Evolutionary conservation across 1,284 basidiomycete genomes (phyloP).

Genomic region (Cerrena zonata): DNA sequence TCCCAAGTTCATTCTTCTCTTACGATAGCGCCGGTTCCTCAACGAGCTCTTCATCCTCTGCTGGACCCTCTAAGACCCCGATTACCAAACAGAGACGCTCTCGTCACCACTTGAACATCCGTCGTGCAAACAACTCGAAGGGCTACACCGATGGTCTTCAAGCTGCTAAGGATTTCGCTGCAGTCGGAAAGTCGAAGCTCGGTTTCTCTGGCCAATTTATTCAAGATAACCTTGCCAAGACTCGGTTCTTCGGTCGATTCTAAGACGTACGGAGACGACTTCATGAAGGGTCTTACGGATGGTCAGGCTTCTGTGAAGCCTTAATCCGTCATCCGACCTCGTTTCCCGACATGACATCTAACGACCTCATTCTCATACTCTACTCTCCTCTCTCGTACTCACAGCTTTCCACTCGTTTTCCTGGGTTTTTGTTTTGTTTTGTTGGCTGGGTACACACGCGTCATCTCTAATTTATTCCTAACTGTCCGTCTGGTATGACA

Average conservation of each 20-base stretch:
- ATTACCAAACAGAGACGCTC: neutral
- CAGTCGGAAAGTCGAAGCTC: conserved; percentile 49
- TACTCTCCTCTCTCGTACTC: too few species aligned
- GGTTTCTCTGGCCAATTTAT: conserved; percentile 66
- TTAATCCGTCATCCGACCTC: too few species aligned
- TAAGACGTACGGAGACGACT: conserved; percentile 40
- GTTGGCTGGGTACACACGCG: neutral
- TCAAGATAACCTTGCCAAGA: conserved; percentile 37
- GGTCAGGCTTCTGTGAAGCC: conserved; percentile 32
- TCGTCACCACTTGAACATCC: neutral
- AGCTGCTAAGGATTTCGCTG: conserved; percentile 58
- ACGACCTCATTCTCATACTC: too few species aligned
- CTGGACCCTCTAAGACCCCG: neutral
- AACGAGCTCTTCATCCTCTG: neutral
- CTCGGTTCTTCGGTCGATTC: conserved; percentile 39
- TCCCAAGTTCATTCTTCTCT: conserved; percentile 55
- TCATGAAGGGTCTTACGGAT: conserved; percentile 40
- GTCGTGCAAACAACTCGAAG: neutral
- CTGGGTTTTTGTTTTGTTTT: neutral
- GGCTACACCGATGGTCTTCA: conserved; percentile 60
- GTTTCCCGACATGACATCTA: too few species aligned
- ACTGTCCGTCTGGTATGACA: too few species aligned
- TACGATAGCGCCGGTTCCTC: conserved; percentile 30
- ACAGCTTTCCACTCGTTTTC: too few species aligned
- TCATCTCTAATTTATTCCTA: neutral